Conservation (phyloP, 2,329 filamentous ascomycete genomes). For the Xylaria sp. region DNA sequence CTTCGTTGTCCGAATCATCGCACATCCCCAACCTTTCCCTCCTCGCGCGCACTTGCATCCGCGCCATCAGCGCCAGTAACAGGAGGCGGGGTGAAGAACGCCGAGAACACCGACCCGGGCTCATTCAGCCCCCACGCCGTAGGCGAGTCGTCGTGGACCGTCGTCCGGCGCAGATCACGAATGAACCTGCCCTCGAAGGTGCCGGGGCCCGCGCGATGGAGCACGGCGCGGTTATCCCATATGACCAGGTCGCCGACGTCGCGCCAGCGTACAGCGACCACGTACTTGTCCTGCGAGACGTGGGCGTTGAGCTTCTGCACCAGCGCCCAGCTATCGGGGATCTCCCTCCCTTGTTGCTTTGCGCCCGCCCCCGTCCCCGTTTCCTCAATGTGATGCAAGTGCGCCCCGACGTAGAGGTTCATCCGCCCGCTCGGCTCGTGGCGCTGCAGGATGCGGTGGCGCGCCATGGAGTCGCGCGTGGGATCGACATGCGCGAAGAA, state of each 20-base stretch:
- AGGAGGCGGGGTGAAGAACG: background rate
- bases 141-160: slow-evolving; percentile 54
- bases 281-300: slow-evolving; percentile 54
- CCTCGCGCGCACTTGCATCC: background rate
- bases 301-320: slow-evolving; percentile 51
- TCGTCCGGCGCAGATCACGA: slow-evolving; percentile 61
- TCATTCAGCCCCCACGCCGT: slow-evolving; percentile 48
- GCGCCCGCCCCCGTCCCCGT: background rate
- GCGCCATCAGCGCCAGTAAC: background rate
- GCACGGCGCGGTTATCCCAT: slow-evolving; percentile 64
- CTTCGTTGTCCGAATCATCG: background rate
- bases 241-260: slow-evolving; percentile 56
- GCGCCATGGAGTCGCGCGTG: slow-evolving; percentile 43
- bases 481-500: slow-evolving; percentile 54
- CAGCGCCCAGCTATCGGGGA: slow-evolving; percentile 45
- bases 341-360: slow-evolving; percentile 37
- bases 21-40: background rate
- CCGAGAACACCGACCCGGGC: slow-evolving; percentile 23
- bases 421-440: slow-evolving; percentile 58
- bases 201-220: slow-evolving; percentile 59
- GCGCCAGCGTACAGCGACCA: slow-evolving; percentile 54
- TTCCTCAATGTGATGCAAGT: slow-evolving; percentile 59
- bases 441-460: slow-evolving; percentile 56
- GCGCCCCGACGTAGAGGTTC: slow-evolving; percentile 59
- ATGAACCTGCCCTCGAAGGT: slow-evolving; percentile 53